A percentile compares a stretch with the other conserved stretches of the same genome.
Evolutionary conservation across 176 grass and related monocot species (phyloP).

Genomic region (Raddia guianensis): DNA sequence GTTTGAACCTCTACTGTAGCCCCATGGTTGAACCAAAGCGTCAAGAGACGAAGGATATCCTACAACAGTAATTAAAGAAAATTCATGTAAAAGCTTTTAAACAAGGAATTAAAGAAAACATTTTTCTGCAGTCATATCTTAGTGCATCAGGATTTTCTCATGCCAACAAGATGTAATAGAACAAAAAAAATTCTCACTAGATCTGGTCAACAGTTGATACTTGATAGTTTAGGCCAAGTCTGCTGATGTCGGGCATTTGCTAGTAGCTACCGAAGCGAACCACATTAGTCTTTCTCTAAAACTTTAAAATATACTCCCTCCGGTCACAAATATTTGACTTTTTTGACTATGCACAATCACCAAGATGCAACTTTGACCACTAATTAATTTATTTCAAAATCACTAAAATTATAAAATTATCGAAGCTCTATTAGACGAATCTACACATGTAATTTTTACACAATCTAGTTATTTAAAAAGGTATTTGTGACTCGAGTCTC

Average conservation of each 20-base stretch:
- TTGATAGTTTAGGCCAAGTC: neutral
- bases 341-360: no score
- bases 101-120: constrained; percentile 4
- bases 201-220: neutral
- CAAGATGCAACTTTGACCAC: no score
- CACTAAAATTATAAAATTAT: no score
- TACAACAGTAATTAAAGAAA: constrained; percentile 50
- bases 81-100: constrained; percentile 30
- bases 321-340: no score
- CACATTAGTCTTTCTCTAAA: neutral
- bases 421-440: no score
- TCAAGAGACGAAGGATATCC: constrained; percentile 97
- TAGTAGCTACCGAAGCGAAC: neutral
- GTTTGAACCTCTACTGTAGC: constrained; percentile 82
- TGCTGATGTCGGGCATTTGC: neutral
- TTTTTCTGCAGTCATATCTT: constrained; percentile 17
- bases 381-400: no score
- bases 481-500: no score
- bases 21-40: constrained; percentile 97
- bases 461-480: no score
- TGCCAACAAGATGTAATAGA: neutral
- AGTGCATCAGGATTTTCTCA: constrained; percentile 16
- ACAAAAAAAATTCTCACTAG: neutral
- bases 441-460: no score
- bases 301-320: neutral